Evolutionary conservation across 495 filamentous ascomycete genomes (phyloP), one percentile per base, ranked within the genome.

Genomic region (Geopyxis carbonaria): DNA sequence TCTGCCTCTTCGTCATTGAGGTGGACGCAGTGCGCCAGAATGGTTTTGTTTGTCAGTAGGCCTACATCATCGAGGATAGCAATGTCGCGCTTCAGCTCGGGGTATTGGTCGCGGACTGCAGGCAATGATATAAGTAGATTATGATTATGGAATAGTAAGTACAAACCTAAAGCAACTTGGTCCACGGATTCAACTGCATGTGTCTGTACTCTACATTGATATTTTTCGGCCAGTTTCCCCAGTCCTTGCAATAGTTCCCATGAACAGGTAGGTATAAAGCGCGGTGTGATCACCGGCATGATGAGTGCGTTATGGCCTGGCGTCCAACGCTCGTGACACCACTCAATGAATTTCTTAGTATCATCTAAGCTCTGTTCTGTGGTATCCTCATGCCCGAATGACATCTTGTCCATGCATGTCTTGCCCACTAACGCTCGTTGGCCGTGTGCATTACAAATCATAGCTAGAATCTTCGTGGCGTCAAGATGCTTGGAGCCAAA

Each of bases 361-460:
- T 66, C 63, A 1, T 23, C 25, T 1, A 79, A 40, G 2, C 71
- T 72, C 3, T 64, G 53, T 5, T 60, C 54, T 3, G 64, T 61
- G 0, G 50, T 44, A 44, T 79, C 75, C 4, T 62, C 54, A 57
- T 65, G 72, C 5, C 67, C 64, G 1, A 73, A 72, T 3, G 70
- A 61, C 43, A 73, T 64, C 1, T 73, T 66, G 43, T 73, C 66
- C 67, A 75, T 77, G 45, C 73, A 75, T 45, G 67, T 73, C 44
- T 76, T 78, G 1, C 76, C 76, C 3, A 80, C 65, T 2, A 76
- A 58, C 0, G 75, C 75, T 11, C 76, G 62, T 54, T 79, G 76
- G 1, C 72, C 70, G 34, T 64, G 62, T 10, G 56, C 53, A 1
- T 64, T 44, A 40, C 75, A 78, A 3, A 68, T 59, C 16, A 72